phyloP scores from a whole-genome alignment of 2,329 filamentous ascomycete species.

The Talaromyces pinophilus region DNA sequence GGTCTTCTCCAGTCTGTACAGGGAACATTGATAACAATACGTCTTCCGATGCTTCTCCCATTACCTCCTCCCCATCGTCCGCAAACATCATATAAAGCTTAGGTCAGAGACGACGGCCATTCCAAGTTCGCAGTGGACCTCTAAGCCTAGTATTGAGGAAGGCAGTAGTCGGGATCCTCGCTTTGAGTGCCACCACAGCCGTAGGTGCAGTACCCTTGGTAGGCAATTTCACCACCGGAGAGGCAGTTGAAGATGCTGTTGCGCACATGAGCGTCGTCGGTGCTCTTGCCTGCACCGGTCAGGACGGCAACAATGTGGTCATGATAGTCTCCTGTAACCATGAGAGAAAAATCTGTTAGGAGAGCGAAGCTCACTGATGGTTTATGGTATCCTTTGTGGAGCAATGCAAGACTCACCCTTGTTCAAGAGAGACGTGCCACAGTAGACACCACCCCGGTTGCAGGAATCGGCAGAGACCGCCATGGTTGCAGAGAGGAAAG shows the following conservation, averaged over 20 bases:
- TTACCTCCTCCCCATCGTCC: neutral
- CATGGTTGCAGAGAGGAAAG: neutral
- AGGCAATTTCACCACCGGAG: conserved; percentile 4
- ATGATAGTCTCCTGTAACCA: neutral
- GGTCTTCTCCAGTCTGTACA: neutral
- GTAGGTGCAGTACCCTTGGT: conserved; percentile 2
- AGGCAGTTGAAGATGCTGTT: conserved; percentile 6
- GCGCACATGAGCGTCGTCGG: neutral
- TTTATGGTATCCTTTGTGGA: neutral
- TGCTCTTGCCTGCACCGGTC: neutral
- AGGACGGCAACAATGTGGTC: neutral
- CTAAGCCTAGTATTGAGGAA: neutral
- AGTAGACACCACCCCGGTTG: neutral
- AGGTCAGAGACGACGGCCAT: neutral
- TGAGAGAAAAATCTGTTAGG: neutral
- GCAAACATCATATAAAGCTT: neutral
- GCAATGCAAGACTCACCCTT: conserved; percentile 3
- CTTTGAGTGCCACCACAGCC: conserved; percentile 1
- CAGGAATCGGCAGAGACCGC: neutral
- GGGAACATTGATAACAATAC: neutral
- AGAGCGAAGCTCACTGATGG: neutral
- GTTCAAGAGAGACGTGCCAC: conserved; percentile 4
- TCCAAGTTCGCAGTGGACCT: neutral
- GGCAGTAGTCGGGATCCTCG: neutral
- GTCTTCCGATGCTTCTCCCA: neutral